These are phyloP conservation scores for Vigna mungo DNA, from an alignment of 306 rosid genomes.

Conservation along the genomic window DNA sequence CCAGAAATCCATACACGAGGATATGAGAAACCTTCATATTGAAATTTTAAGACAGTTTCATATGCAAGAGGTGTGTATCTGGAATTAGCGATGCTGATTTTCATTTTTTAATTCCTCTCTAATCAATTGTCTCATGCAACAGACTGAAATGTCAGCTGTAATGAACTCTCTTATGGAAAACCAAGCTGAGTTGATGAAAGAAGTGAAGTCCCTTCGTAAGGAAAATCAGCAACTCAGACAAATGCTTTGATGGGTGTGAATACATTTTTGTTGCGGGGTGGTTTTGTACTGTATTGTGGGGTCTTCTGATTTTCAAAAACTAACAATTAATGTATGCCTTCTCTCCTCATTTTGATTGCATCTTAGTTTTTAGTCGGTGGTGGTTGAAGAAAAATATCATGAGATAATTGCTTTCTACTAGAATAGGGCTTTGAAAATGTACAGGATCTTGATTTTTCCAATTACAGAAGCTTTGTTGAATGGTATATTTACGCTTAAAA, in stretches of 20 bases:
- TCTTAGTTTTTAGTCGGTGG: slow-evolving; percentile 41
- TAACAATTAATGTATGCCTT: slow-evolving; percentile 36
- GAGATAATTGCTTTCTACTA: slow-evolving; percentile 39
- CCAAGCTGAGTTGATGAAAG: slow-evolving; percentile 90
- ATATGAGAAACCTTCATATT: slow-evolving; percentile 93
- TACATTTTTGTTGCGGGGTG: slow-evolving; percentile 31
- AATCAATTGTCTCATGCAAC: slow-evolving; percentile 42
- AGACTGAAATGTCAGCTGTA: slow-evolving; percentile 73
- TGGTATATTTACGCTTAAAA: not conserved
- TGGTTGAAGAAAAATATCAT: slow-evolving; percentile 30
- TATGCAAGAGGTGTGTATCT: slow-evolving; percentile 84
- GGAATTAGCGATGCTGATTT: slow-evolving; percentile 13
- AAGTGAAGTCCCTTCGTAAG: slow-evolving; percentile 81
- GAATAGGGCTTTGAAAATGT: slow-evolving; percentile 53
- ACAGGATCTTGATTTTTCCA: slow-evolving; percentile 49
- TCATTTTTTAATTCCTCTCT: slow-evolving; percentile 29
- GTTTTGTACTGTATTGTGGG: slow-evolving; percentile 34
- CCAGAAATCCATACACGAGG: slow-evolving; percentile 91
- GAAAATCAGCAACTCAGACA: slow-evolving; percentile 92
- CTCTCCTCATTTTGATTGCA: slow-evolving; percentile 44
- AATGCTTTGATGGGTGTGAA: slow-evolving; percentile 69
- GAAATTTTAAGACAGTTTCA: slow-evolving; percentile 95
- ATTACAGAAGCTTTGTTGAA: slow-evolving; percentile 46
- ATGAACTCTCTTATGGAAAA: slow-evolving; percentile 76
- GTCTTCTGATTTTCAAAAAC: slow-evolving; percentile 39